phyloP scores from a whole-genome alignment of 495 filamentous ascomycete species.

The Bacidia gigantensis region DNA sequence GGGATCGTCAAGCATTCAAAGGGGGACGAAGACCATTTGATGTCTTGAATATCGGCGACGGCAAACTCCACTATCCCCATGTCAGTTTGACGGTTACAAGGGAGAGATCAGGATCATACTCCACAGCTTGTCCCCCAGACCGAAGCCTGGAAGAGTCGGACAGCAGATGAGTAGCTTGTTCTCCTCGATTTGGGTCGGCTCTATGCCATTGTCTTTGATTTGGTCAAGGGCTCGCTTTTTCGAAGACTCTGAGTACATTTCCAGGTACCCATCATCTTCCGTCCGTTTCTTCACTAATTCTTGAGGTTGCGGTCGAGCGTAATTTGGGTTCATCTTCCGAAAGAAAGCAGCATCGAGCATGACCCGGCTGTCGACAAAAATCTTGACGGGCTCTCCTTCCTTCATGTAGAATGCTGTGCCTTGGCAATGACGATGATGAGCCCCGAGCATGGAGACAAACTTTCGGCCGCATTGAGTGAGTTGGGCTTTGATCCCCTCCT shows the following conservation, averaged over 20 bases:
- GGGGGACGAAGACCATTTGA: too few relatives aligned
- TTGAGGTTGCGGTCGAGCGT: constrained; percentile 4
- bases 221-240: constrained; percentile 2
- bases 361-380: constrained; percentile 10
- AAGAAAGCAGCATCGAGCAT: constrained; percentile 15
- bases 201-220: constrained; percentile 4
- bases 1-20: too few relatives aligned
- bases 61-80: too few relatives aligned
- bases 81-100: too few relatives aligned
- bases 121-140: too few relatives aligned
- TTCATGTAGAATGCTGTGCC: constrained; percentile 14
- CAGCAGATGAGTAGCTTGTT: too few relatives aligned
- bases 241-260: constrained; percentile 1
- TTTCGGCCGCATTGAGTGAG: constrained; percentile 10
- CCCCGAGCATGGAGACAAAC: constrained; percentile 14
- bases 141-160: too few relatives aligned
- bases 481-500: too few relatives aligned
- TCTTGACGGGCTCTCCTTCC: constrained; percentile 5
- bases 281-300: neutral
- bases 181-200: too few relatives aligned
- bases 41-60: too few relatives aligned
- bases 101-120: too few relatives aligned
- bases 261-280: neutral
- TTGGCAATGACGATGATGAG: constrained; percentile 11
- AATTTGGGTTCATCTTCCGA: constrained; percentile 14